phyloP scores from a whole-genome alignment of 805 yeast species.

The Saccharomycopsis sp. region DNA sequence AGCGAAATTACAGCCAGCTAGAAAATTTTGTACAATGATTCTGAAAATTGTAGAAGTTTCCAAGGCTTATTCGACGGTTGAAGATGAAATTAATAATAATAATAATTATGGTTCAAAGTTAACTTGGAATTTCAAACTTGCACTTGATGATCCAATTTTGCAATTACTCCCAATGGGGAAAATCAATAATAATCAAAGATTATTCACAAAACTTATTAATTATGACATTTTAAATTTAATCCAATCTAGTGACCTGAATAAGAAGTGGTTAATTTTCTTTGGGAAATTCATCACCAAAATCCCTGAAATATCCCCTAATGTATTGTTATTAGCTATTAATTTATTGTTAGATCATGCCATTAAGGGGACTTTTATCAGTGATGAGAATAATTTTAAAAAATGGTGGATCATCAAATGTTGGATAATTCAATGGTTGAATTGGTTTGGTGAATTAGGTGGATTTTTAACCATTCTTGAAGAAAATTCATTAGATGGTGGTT shows the following conservation, averaged over 20 bases:
- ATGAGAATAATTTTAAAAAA: neutral
- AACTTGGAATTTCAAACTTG: too few species aligned
- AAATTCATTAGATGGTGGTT: too few species aligned
- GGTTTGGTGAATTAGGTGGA: conserved; percentile 17
- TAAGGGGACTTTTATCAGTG: neutral
- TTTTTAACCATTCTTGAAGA: conserved; percentile 6
- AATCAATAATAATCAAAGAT: neutral
- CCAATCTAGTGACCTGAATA: too few species aligned
- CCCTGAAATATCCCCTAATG: neutral
- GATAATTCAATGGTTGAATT: conserved; percentile 12
- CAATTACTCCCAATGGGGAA: neutral
- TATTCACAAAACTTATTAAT: neutral
- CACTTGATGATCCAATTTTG: too few species aligned
- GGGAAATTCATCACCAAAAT: neutral
- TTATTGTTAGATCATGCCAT: conserved; percentile 8
- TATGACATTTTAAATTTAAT: neutral
- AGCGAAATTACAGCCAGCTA: conserved; percentile 49
- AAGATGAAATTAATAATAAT: too few species aligned
- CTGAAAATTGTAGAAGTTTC: conserved; percentile 48
- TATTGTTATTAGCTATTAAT: neutral
- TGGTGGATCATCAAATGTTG: conserved; percentile 12
- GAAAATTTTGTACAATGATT: conserved; percentile 44
- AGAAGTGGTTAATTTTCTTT: neutral
- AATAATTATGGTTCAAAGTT: too few species aligned
- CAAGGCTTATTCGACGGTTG: conserved; percentile 31